Base-by-base conservation (phyloP, 176 grass and related monocot genomes). In the Oryza punctata region DNA sequence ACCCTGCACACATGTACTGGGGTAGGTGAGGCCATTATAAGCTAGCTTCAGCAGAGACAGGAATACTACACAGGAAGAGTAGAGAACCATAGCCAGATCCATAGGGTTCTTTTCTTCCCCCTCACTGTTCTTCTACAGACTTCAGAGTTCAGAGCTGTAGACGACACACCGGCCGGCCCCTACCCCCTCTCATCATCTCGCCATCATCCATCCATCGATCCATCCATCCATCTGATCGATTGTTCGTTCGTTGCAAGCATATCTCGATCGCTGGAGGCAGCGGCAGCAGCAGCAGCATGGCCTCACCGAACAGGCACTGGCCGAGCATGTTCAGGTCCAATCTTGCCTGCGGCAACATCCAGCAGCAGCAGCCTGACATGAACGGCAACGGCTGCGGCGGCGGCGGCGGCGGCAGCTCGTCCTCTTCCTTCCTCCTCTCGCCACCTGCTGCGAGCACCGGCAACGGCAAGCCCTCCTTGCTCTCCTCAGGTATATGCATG, bases 291-390 rank as follows among this genome's bases (percentile, higher is more conserved):
- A 29, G 15, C 19, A 23, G 71, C 41, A 90, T 99, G 97, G 91
- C 93, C 43, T 96, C 97, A 46, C 90, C 97, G 5, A 96, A 99
- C 82, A 96, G 84, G 78, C 97, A 99, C 87, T 99, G 97, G 97
- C 93, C 97, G 65, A 99, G 91, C 88, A 84, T 99, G 97, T 99
- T 96, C 97, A 96, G 88, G 84, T 96, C 97, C 70, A 99, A 89
- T 8, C 97, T 90, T 10, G 76, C 80, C 76, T 83, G 84, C n/a
- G n/a, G n/a, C 81, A 88, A 90, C 81, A 67, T 21, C 19, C 83
- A 77, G 78, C 85, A 90, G 78, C 77, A 90, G 69, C 32, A 33
- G 32, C 70, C 85, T 90, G 89, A 96, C 89, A 96, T 94, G 87
- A 96, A 70, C 89, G 68, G 84, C 79, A 65, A 21, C 60, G 27